A percentile compares a stretch with the other conserved stretches of the same genome.
Evolutionary conservation across 2,329 filamentous ascomycete species (phyloP).

Genomic region (Epicoccum sorghinum): DNA sequence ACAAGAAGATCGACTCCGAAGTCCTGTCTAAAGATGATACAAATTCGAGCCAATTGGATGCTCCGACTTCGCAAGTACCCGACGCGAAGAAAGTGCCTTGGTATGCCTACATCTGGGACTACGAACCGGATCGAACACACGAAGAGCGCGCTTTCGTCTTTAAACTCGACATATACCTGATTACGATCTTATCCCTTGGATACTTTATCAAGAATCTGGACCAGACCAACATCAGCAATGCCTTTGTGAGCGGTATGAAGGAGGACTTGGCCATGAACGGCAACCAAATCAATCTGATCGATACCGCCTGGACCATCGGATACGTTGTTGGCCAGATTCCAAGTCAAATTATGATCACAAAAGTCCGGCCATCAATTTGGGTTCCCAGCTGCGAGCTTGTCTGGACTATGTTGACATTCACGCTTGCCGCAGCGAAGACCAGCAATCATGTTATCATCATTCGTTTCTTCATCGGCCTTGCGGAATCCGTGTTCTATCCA

Average conservation of each 20-base stretch:
- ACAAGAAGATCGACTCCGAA: slow-evolving; percentile 2
- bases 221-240: slow-evolving; percentile 34
- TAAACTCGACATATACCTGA: slow-evolving; percentile 30
- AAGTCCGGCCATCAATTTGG: slow-evolving; percentile 28
- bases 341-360: slow-evolving; percentile 28
- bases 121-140: slow-evolving; percentile 30
- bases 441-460: slow-evolving; percentile 31
- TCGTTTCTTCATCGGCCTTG: slow-evolving; percentile 29
- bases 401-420: slow-evolving; percentile 33
- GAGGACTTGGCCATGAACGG: slow-evolving; percentile 31
- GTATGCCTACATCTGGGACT: slow-evolving; percentile 37
- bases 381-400: slow-evolving; percentile 27
- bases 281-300: slow-evolving; percentile 32
- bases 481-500: slow-evolving; percentile 28
- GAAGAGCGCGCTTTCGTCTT: slow-evolving; percentile 29
- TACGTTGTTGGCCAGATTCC: slow-evolving; percentile 33
- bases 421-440: slow-evolving; percentile 27
- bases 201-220: slow-evolving; percentile 38
- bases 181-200: slow-evolving; percentile 28
- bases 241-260: slow-evolving; percentile 36
- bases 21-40: slow-evolving; percentile 4
- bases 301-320: slow-evolving; percentile 27
- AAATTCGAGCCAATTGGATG: neutral
- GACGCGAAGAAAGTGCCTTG: slow-evolving; percentile 26
- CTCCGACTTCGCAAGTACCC: neutral